Percentiles rank a stretch among this genome's conserved stretches.
Conservation (phyloP, 2,329 filamentous ascomycete genomes). For the Fusarium dimerum region DNA sequence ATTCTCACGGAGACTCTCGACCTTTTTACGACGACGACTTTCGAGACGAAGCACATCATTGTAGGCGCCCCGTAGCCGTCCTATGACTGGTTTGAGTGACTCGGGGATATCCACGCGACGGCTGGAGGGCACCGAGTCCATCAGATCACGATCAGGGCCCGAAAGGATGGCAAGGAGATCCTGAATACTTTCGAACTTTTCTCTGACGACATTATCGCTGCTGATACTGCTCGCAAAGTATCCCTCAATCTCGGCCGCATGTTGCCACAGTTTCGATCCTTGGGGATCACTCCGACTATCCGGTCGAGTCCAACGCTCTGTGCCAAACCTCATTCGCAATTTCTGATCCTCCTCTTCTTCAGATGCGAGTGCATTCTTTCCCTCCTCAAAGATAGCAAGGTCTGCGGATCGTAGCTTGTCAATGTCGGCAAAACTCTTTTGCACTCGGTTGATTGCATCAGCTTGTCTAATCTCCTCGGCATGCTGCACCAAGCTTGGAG, state of each 20-base stretch:
- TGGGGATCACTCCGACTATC: constrained; percentile 69
- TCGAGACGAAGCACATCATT: constrained; percentile 87
- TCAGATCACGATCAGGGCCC: constrained; percentile 76
- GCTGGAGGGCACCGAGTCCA: constrained; percentile 88
- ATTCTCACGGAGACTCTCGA: constrained; percentile 77
- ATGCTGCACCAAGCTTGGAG: constrained; percentile 81
- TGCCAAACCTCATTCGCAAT: constrained; percentile 77
- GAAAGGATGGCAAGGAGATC: constrained; percentile 74
- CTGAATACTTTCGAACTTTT: constrained; percentile 77
- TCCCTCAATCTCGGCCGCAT: constrained; percentile 77
- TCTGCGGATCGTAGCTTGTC: constrained; percentile 86
- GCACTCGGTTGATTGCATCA: constrained; percentile 76
- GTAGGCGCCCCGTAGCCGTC: constrained; percentile 73
- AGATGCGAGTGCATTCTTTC: constrained; percentile 71
- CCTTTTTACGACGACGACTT: constrained; percentile 74
- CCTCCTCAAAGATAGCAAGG: constrained; percentile 77
- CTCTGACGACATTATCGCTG: constrained; percentile 64
- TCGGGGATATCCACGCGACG: constrained; percentile 77
- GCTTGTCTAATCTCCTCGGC: constrained; percentile 93
- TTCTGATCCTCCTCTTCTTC: constrained; percentile 84
- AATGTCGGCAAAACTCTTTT: constrained; percentile 82
- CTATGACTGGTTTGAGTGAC: constrained; percentile 76
- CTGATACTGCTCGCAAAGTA: constrained; percentile 71
- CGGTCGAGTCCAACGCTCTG: constrained; percentile 77
- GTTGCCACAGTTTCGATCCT: constrained; percentile 69